Base-by-base conservation (phyloP, 2,329 filamentous ascomycete species). In the Colletotrichum sp. region DNA sequence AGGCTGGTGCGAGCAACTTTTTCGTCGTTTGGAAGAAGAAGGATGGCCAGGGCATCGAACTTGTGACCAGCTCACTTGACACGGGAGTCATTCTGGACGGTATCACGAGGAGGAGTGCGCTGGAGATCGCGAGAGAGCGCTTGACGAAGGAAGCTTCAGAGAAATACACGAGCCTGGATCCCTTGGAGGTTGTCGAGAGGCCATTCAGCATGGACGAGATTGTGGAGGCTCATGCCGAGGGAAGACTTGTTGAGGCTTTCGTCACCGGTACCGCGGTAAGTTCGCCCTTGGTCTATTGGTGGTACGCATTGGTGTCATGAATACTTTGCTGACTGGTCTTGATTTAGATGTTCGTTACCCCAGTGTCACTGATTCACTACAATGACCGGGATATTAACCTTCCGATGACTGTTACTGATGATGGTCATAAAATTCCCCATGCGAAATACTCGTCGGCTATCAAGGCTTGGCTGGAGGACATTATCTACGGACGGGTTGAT, bases 81-180 rank as follows among this genome's bases (percentile, higher is more conserved):
- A 95, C 95, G 81, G 92, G 93, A 82, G 90, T 98, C 76, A 98
- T 98, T 80, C 89, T 98, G 5, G 94, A 96, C 77, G 96, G 96
- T 78, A 93, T 98, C 13, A 98, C 95, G 21, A 90, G 96, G 68
- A 89, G 94, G 70, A 96, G 94, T 80, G 92, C 96, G 21, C 85
- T 98, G 44, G 93, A 96, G 78, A 88, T 98, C 21, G 93, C 92
- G 2, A 88, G 90, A 24, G 89, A 93, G 83, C 88, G 93, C 10
- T 85, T 98, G 32, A 21, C 18, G 83, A 85, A 1, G 87, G 84
- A 49, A 87, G 91, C 78, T 67, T 92, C 2, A 93, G 96, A 1
- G 7, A 52, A 8, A 18, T 12, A 4, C 4, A 34, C 52, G 10
- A 28, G 24, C 6, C 5, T 72, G n/a, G 34, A 10, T 7, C n/a